phyloP scores from a whole-genome alignment of 805 yeast genomes.

The Teunomyces gatunensis region DNA sequence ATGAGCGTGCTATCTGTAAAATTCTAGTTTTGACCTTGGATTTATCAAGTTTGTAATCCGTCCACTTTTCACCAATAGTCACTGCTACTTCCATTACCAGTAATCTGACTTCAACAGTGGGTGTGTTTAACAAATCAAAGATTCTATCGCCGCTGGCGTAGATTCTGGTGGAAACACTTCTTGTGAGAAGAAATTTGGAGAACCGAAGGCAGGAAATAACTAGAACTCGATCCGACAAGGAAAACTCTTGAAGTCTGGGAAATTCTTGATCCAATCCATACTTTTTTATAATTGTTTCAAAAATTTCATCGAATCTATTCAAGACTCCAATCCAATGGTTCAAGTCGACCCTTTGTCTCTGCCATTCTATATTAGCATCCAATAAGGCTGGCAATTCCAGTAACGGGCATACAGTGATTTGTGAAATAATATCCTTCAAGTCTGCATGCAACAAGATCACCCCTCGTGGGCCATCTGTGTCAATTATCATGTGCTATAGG shows the following conservation, averaged over 20 bases:
- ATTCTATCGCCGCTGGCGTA: conserved; percentile 68
- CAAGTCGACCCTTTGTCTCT: conserved; percentile 64
- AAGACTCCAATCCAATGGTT: conserved; percentile 75
- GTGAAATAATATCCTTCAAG: conserved; percentile 26
- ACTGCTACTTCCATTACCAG: conserved; percentile 60
- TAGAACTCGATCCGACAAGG: conserved; percentile 43
- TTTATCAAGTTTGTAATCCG: conserved; percentile 42
- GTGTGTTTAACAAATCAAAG: conserved; percentile 54
- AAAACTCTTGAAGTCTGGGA: conserved; percentile 47
- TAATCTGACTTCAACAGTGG: conserved; percentile 57
- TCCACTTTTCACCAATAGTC: conserved; percentile 59
- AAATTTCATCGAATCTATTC: conserved; percentile 68
- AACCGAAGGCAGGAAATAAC: conserved; percentile 57
- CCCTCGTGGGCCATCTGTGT: conserved; percentile 27
- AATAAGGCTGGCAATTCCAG: conserved; percentile 41
- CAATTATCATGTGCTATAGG: conserved; percentile 26
- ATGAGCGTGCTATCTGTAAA: conserved; percentile 51
- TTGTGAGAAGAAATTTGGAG: conserved; percentile 60
- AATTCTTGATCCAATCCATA: conserved; percentile 49
- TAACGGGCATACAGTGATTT: conserved; percentile 35
- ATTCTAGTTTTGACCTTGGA: conserved; percentile 44
- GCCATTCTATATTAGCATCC: conserved; percentile 47
- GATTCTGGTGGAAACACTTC: conserved; percentile 64
- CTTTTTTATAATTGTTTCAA: conserved; percentile 52
- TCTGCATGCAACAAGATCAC: conserved; percentile 29